Evolutionary conservation across 108 stramenopile species (phyloP).

Genomic region (Bacterosira constricta): DNA sequence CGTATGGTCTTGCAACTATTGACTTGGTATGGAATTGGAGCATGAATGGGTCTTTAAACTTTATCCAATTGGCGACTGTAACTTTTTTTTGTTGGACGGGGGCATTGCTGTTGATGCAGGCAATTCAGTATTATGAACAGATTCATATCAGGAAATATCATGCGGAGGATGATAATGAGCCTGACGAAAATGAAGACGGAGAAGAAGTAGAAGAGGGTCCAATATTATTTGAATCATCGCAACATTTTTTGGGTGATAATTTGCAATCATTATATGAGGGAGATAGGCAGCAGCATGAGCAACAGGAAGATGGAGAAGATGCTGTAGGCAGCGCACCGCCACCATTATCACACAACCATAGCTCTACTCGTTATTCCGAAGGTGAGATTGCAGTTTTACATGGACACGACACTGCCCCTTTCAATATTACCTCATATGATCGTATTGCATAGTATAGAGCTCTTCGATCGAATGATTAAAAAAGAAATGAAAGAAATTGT

Average conservation of each 20-base stretch:
- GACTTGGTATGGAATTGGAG: neutral
- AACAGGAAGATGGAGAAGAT: too few species aligned
- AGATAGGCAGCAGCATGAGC: too few species aligned
- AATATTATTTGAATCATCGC: neutral
- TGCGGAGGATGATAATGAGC: neutral
- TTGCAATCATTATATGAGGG: too few species aligned
- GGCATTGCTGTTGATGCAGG: constrained; percentile 5
- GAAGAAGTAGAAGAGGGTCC: neutral
- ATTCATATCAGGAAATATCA: neutral
- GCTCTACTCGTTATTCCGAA: too few species aligned
- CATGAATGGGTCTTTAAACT: neutral
- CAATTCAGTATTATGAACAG: constrained; percentile 8
- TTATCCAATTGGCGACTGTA: neutral
- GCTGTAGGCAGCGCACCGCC: too few species aligned
- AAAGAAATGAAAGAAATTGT: too few species aligned
- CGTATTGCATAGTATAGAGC: too few species aligned
- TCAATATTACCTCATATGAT: too few species aligned
- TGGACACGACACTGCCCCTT: too few species aligned
- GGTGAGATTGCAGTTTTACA: too few species aligned
- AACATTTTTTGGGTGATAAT: neutral
- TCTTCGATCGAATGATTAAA: too few species aligned
- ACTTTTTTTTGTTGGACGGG: constrained; percentile 27
- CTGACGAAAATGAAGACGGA: neutral
- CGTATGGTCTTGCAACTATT: constrained; percentile 6
- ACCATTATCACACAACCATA: too few species aligned